Conservation (phyloP, 2,329 filamentous ascomycete species). For the Blumeria graminis region DNA sequence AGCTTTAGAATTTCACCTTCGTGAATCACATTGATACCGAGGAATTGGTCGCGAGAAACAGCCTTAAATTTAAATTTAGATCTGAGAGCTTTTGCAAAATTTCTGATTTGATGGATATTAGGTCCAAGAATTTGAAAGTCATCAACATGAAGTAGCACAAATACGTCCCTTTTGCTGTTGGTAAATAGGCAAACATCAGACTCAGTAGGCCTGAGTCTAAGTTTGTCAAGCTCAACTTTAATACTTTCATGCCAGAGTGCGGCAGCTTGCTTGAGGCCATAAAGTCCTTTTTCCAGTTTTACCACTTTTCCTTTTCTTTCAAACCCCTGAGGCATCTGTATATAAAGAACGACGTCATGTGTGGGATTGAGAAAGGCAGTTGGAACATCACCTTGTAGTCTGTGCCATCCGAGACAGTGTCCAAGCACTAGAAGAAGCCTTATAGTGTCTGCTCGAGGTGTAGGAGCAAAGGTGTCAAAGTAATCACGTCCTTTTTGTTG, state of each 20-base stretch:
- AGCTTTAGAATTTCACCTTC: not conserved
- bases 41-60: not conserved
- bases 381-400: not conserved
- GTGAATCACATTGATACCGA: not conserved
- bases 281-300: not conserved
- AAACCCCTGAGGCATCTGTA: not conserved
- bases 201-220: not conserved
- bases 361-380: not conserved
- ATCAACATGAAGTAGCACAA: not conserved
- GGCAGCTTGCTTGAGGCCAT: not conserved
- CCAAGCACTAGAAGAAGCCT: not conserved
- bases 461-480: no score
- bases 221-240: not conserved
- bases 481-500: no score
- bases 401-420: not conserved
- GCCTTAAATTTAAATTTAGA: not conserved
- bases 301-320: not conserved
- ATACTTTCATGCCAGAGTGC: not conserved
- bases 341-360: not conserved
- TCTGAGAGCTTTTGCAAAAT: not conserved
- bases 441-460: not conserved
- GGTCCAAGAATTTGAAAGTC: not conserved
- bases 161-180: not conserved
- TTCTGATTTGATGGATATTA: not conserved
- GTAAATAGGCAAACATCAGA: not conserved